Conservation (phyloP, 257 asterid species). For the Solanum pimpinellifolium region DNA sequence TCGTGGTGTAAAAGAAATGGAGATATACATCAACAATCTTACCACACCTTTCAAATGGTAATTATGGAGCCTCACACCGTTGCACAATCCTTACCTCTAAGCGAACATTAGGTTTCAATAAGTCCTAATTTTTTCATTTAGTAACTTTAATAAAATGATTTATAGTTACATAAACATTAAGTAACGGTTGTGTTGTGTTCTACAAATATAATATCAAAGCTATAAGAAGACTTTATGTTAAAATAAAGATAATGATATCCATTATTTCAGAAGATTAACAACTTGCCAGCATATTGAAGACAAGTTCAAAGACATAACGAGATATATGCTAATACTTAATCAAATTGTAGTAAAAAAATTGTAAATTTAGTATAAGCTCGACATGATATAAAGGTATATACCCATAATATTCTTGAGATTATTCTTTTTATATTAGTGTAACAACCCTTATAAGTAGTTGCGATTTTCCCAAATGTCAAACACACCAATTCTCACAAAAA, state of each 20-base stretch:
- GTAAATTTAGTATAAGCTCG: not conserved
- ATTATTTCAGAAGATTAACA: not conserved
- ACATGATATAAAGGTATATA: not conserved
- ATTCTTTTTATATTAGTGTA: not conserved
- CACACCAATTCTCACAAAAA: not conserved
- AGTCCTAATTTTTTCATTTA: not conserved
- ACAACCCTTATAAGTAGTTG: not conserved
- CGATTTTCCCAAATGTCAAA: not conserved
- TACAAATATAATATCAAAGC: not conserved
- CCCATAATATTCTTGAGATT: not conserved
- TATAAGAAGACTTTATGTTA: not conserved
- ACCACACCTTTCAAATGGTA: not conserved
- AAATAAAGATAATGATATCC: not conserved
- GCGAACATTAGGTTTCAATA: not conserved
- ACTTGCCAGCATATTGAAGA: not conserved
- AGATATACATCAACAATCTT: not conserved
- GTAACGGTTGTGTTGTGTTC: not conserved
- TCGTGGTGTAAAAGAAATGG: not conserved
- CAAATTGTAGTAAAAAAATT: not conserved
- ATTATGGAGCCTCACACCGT: not conserved
- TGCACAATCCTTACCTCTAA: not conserved
- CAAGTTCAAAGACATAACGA: not conserved
- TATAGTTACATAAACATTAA: not conserved
- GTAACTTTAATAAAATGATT: not conserved
- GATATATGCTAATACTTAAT: not conserved